Percentiles rank a stretch among this genome's conserved stretches.
These are phyloP conservation scores for Dothideomycetes sp. DNA, from an alignment of 2,329 filamentous ascomycete species.

Conservation along the genomic window DNA sequence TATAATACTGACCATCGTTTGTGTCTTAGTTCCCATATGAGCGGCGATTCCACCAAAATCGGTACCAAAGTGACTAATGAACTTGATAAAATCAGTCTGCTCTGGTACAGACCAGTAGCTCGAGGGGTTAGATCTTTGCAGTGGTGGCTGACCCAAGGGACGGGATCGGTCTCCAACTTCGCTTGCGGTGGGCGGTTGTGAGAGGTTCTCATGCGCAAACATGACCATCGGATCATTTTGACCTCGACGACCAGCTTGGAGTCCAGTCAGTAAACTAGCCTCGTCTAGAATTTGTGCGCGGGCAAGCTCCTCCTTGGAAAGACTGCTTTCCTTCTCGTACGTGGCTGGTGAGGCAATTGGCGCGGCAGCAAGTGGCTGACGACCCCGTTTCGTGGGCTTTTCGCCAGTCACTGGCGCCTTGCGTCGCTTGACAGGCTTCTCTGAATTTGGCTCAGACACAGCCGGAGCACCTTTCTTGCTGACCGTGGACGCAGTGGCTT, in stretches of 20 bases:
- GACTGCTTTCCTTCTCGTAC: slow-evolving; percentile 15
- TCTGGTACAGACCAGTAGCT: slow-evolving; percentile 86
- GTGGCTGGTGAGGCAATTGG: slow-evolving; percentile 24
- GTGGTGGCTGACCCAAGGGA: slow-evolving; percentile 8
- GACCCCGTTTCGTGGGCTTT: slow-evolving; percentile 14
- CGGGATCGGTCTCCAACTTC: slow-evolving; percentile 8
- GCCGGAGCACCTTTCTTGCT: slow-evolving; percentile 23
- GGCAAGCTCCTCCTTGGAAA: slow-evolving; percentile 21
- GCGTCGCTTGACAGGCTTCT: slow-evolving; percentile 23
- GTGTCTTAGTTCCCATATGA: slow-evolving; percentile 74
- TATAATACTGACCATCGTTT: slow-evolving; percentile 60
- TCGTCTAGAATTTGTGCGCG: slow-evolving; percentile 19
- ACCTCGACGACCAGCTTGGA: slow-evolving; percentile 14
- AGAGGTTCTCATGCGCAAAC: slow-evolving; percentile 8
- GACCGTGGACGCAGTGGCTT: slow-evolving; percentile 45
- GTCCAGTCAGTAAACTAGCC: slow-evolving; percentile 19
- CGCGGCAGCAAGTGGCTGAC: slow-evolving; percentile 26
- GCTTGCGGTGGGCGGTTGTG: slow-evolving; percentile 2
- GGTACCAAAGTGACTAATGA: slow-evolving; percentile 65
- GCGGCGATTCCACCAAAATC: slow-evolving; percentile 66
- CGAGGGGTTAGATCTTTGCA: slow-evolving; percentile 32
- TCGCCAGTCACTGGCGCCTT: slow-evolving; percentile 16
- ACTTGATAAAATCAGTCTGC: slow-evolving; percentile 61
- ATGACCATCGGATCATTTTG: slow-evolving; percentile 5
- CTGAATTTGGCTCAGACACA: slow-evolving; percentile 16